Evolutionary conservation across 2,329 filamentous ascomycete genomes (phyloP).

Genomic region (Nigrospora oryzae): DNA sequence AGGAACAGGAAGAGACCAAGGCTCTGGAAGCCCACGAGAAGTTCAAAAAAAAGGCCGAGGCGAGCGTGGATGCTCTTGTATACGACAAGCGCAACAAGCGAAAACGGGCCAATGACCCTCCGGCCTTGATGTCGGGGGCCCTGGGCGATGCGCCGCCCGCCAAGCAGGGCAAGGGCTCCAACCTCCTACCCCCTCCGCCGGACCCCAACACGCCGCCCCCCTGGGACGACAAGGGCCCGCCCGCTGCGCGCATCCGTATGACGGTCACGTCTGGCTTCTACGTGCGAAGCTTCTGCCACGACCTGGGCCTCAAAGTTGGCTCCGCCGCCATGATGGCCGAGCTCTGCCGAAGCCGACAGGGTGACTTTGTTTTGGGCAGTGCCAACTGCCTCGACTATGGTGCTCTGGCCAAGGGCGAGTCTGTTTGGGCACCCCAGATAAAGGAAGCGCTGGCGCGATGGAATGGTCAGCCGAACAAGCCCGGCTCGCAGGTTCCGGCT

Average conservation of each 20-base stretch:
- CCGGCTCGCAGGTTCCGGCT: neutral
- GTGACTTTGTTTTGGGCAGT: slow-evolving; percentile 64
- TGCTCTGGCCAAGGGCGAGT: slow-evolving; percentile 68
- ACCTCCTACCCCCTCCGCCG: slow-evolving; percentile 42
- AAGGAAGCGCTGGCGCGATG: slow-evolving; percentile 37
- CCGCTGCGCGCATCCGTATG: slow-evolving; percentile 78
- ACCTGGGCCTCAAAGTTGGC: slow-evolving; percentile 73
- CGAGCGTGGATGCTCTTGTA: slow-evolving; percentile 48
- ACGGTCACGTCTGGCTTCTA: slow-evolving; percentile 96
- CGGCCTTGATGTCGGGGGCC: slow-evolving; percentile 49
- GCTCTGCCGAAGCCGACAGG: slow-evolving; percentile 73
- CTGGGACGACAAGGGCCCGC: slow-evolving; percentile 55
- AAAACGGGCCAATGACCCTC: slow-evolving; percentile 22
- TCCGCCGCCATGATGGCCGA: slow-evolving; percentile 83
- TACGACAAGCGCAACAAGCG: slow-evolving; percentile 37
- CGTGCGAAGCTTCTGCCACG: slow-evolving; percentile 86
- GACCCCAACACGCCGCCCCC: slow-evolving; percentile 40
- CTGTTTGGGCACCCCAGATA: slow-evolving; percentile 75
- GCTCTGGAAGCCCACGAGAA: slow-evolving; percentile 47
- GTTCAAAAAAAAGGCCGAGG: slow-evolving; percentile 50
- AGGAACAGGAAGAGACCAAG: slow-evolving; percentile 45
- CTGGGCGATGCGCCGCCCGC: slow-evolving; percentile 40
- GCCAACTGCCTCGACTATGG: slow-evolving; percentile 70
- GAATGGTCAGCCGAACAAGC: slow-evolving; percentile 15
- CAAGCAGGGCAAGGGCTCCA: slow-evolving; percentile 36